Percentiles rank a stretch among this genome's conserved stretches.
These are phyloP conservation scores for Populus pruinosa DNA, from an alignment of 345 rosid species.

Conservation along the genomic window DNA sequence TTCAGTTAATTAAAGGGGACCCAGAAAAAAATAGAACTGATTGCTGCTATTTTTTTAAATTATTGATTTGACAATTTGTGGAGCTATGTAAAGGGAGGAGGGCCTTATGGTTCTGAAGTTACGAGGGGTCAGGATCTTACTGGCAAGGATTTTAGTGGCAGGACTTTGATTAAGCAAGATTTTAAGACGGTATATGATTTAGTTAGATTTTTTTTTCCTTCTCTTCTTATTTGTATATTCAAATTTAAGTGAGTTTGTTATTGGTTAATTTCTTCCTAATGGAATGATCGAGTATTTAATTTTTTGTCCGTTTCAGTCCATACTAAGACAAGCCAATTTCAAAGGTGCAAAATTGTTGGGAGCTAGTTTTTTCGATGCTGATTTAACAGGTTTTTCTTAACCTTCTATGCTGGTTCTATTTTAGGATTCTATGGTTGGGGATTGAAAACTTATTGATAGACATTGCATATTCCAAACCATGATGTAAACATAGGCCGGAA, in stretches of 20 bases:
- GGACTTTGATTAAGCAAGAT: slow-evolving; percentile 77
- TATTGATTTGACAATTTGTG: slow-evolving; percentile 14
- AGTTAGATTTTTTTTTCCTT: neutral
- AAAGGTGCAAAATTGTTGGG: slow-evolving; percentile 85
- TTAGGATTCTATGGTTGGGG: neutral
- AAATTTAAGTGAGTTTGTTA: neutral
- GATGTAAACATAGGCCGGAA: neutral
- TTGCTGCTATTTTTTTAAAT: neutral
- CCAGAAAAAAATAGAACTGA: neutral
- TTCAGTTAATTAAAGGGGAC: neutral
- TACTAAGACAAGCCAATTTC: slow-evolving; percentile 83
- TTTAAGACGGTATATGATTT: slow-evolving; percentile 67
- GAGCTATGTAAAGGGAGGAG: slow-evolving; percentile 65
- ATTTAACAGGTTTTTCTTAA: slow-evolving; percentile 65
- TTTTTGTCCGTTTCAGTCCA: slow-evolving; percentile 50
- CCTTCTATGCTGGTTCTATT: neutral
- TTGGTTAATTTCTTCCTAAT: neutral
- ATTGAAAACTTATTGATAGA: neutral
- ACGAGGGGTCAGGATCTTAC: slow-evolving; percentile 92
- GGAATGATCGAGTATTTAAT: neutral
- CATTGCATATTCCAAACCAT: neutral
- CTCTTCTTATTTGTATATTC: neutral
- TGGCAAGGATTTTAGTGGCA: slow-evolving; percentile 83
- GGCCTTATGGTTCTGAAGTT: slow-evolving; percentile 84
- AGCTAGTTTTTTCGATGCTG: slow-evolving; percentile 97